Conservation (phyloP, 768 basidiomycete species). For the Boletus vermiculosoides region DNA sequence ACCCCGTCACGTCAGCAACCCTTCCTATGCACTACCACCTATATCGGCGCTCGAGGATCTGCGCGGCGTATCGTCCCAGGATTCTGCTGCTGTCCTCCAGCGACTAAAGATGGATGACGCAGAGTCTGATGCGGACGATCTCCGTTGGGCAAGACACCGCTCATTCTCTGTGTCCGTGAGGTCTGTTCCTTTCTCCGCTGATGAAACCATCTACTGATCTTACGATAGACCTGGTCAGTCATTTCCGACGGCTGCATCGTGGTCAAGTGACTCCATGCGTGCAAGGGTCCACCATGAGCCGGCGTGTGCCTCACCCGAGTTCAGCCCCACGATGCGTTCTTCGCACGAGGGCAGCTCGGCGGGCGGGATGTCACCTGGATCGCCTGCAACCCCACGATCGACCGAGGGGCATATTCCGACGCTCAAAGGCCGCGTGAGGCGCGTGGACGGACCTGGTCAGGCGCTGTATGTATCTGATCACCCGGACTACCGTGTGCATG, state of each 20-base stretch:
- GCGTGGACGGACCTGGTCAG: conserved; percentile 11
- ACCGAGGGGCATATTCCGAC: conserved; percentile 21
- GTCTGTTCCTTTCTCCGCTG: conserved; percentile 15
- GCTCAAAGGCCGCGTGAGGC: conserved; percentile 14
- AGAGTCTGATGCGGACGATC: conserved; percentile 17
- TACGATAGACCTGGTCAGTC: conserved; percentile 15
- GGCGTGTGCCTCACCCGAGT: conserved; percentile 14
- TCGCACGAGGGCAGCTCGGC: conserved; percentile 46
- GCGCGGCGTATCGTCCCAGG: conserved; percentile 47
- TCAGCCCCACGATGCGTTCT: conserved; percentile 31
- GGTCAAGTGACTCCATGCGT: conserved; percentile 25
- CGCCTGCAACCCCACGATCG: conserved; percentile 53
- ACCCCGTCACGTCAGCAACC: conserved; percentile 28
- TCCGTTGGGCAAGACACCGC: conserved; percentile 41
- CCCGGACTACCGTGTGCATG: conserved; percentile 14
- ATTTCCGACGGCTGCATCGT: conserved; percentile 23
- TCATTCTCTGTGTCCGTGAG: conserved; percentile 43
- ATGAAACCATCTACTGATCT: not conserved
- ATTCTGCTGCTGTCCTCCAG: conserved; percentile 65
- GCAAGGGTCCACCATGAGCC: conserved; percentile 18
- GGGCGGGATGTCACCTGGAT: conserved; percentile 50
- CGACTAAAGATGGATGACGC: conserved; percentile 59
- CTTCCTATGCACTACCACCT: conserved; percentile 59
- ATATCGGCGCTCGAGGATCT: conserved; percentile 68
- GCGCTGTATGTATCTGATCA: conserved; percentile 10